Conservation (phyloP, 75 land plant species). For the Picea glauca region DNA sequence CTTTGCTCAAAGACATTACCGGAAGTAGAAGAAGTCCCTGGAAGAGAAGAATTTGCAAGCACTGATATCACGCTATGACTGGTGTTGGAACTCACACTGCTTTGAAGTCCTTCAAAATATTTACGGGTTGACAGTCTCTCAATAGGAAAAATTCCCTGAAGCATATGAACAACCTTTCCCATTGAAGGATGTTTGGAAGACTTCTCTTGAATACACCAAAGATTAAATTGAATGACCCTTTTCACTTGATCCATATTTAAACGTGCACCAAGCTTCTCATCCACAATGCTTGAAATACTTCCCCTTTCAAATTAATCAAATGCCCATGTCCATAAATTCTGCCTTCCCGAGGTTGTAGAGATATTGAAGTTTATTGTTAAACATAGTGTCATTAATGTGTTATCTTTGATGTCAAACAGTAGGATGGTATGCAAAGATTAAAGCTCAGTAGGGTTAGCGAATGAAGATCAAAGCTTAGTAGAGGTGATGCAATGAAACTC, state of each 20-base stretch:
- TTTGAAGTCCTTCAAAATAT: constrained; percentile 20
- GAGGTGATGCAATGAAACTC: too few species aligned
- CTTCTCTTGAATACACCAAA: constrained; percentile 84
- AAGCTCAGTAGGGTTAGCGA: too few species aligned
- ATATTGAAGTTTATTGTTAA: constrained; percentile 15
- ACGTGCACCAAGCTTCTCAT: too few species aligned
- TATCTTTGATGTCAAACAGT: too few species aligned
- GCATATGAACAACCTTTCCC: constrained; percentile 30
- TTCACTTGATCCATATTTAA: too few species aligned
- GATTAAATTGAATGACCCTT: constrained; percentile 37
- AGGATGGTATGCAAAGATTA: too few species aligned
- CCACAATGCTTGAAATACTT: too few species aligned
- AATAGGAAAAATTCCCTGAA: constrained; percentile 35
- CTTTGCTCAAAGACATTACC: constrained; percentile 21
- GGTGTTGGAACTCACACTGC: constrained; percentile 36
- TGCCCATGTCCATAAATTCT: background rate
- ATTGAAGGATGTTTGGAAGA: constrained; percentile 66
- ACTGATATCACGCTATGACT: constrained; percentile 23
- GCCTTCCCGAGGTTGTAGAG: background rate
- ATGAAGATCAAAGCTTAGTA: too few species aligned
- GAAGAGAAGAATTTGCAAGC: constrained; percentile 33
- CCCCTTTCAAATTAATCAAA: background rate
- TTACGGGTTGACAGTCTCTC: constrained; percentile 59
- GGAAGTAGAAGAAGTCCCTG: constrained; percentile 41
- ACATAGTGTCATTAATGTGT: too few species aligned